These are phyloP conservation scores for Paecilomyces variotii DNA, from an alignment of 2,329 filamentous ascomycete species.

Conservation along the genomic window DNA sequence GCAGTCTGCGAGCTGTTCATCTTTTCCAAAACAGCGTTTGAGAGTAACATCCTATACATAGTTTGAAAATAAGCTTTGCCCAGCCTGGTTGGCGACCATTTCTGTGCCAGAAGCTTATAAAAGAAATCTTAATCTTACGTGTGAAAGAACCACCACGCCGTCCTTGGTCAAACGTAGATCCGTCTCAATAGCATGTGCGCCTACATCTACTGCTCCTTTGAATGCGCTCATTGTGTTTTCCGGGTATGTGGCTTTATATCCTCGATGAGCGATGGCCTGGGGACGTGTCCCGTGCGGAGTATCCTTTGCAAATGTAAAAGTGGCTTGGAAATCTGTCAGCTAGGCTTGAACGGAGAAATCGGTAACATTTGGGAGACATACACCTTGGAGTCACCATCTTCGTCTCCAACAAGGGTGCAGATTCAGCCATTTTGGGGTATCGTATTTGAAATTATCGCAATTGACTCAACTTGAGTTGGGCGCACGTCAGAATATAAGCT, in stretches of 20 bases:
- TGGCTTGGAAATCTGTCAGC: neutral
- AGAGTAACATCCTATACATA: neutral
- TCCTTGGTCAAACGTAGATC: neutral
- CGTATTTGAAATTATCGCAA: neutral
- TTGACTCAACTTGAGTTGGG: neutral
- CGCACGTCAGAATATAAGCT: neutral
- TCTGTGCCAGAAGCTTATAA: neutral
- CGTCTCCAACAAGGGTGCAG: neutral
- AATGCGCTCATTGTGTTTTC: neutral
- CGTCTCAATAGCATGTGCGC: neutral
- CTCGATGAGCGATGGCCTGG: neutral
- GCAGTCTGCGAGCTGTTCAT: neutral
- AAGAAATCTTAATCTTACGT: neutral
- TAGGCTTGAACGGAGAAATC: neutral
- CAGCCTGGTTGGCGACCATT: too few relatives aligned
- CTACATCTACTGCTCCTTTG: neutral
- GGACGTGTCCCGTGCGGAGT: slow-evolving; percentile 2
- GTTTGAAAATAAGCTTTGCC: neutral
- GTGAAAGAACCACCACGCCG: neutral
- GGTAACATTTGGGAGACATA: neutral
- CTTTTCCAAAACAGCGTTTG: neutral
- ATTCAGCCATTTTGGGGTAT: neutral
- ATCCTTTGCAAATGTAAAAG: slow-evolving; percentile 7
- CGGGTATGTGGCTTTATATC: neutral
- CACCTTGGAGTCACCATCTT: neutral